Base-by-base conservation (phyloP, 179 eudicot species). In the Pouteria campechiana region DNA sequence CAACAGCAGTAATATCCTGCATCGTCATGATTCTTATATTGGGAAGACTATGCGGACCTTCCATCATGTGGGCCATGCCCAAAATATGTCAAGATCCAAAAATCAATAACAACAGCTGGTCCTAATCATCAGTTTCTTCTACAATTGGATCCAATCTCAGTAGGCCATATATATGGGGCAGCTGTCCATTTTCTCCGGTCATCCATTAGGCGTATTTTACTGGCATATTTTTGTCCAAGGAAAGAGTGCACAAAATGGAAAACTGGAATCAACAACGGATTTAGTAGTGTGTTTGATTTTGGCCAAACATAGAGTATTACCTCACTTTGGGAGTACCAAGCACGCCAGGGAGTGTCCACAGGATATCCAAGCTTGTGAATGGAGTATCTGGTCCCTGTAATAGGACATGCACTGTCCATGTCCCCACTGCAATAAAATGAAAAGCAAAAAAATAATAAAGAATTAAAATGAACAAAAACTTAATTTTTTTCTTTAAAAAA, bases 401-500 rank as follows among this genome's bases (percentile, higher is more conserved):
- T 57, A 17, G 79, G 76, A 20, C 63, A 63, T 3, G 38, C 33
- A n/a, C 61, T 65, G 17, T 74, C 78, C 0, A 55, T 47, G 50
- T 78, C 85, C 17, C 82, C 79, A 24, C 82, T 72, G 70, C 30
- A 52, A n/a, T n/a, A n/a, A n/a, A n/a, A n/a, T n/a, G n/a, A n/a
- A 32, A 17, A 37, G n/a, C n/a, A n/a, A n/a, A n/a, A n/a, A n/a
- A n/a, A n/a, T n/a, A n/a, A n/a, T n/a, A n/a, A n/a, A 44, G 13
- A 45, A 7, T 25, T 16, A 32, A 11, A 10, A 15, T 15, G 33
- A 9, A 44, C 20, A 7, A 27, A 15, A 13, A 14, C 7, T 25
- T 5, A 8, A 11, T 25, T 2, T 44, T 6, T 25, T 12, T n/a
- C 15, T 17, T 18, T n/a, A 41, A 31, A 24, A 14, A 13, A n/a